Conservation (phyloP, 345 rosid species). For the Barbarea vulgaris region DNA sequence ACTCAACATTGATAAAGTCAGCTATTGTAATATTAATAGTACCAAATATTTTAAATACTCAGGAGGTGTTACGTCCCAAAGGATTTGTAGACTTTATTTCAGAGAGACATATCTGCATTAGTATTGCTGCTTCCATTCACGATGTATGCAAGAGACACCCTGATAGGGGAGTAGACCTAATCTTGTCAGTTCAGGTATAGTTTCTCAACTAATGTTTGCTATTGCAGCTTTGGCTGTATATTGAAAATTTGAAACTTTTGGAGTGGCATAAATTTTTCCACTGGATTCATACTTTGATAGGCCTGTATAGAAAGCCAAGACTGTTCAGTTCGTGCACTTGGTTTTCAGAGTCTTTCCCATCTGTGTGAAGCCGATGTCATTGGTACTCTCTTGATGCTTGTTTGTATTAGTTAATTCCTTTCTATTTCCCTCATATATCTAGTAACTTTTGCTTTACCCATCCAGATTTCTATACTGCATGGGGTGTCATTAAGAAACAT, state of each 20-base stretch:
- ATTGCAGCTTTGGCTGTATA: slow-evolving; percentile 20
- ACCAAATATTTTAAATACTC: slow-evolving; percentile 32
- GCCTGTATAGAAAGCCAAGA: slow-evolving; percentile 85
- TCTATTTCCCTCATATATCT: slow-evolving; percentile 13
- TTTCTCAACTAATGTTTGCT: slow-evolving; percentile 32
- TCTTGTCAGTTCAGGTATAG: slow-evolving; percentile 91
- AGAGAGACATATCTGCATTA: slow-evolving; percentile 67
- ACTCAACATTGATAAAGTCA: slow-evolving; percentile 1
- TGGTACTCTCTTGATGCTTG: slow-evolving; percentile 55
- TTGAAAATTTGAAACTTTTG: slow-evolving; percentile 24
- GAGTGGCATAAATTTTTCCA: slow-evolving; percentile 9
- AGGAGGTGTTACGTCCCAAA: slow-evolving; percentile 74
- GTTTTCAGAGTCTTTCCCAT: slow-evolving; percentile 91
- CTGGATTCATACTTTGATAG: slow-evolving; percentile 51
- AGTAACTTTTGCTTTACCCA: slow-evolving; percentile 28
- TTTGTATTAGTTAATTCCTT: slow-evolving; percentile 5
- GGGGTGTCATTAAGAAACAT: slow-evolving; percentile 78
- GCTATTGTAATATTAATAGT: slow-evolving; percentile 3
- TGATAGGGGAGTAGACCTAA: slow-evolving; percentile 97
- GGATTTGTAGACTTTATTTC: slow-evolving; percentile 54
- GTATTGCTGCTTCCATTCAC: slow-evolving; percentile 78
- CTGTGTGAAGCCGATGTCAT: slow-evolving; percentile 97
- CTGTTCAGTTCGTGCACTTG: slow-evolving; percentile 69
- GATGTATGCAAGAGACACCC: slow-evolving; percentile 85
- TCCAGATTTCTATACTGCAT: slow-evolving; percentile 94